Evolutionary conservation across 805 yeast genomes (phyloP), one percentile per base, ranked within the genome.

Genomic region (Ogataea polymorpha): DNA sequence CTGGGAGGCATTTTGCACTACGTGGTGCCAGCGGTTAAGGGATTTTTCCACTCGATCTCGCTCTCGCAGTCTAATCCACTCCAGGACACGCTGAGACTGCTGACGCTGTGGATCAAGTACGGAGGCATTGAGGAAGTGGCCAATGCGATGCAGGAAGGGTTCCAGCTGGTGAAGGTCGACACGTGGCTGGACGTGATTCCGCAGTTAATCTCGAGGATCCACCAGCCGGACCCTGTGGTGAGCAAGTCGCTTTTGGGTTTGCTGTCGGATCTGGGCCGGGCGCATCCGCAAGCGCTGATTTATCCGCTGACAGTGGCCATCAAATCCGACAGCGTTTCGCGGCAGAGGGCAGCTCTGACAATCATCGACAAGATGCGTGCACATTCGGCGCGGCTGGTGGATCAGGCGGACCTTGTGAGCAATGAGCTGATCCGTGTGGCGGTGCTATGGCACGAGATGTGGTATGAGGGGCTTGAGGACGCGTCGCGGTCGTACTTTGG

Each of bases 391-490:
- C 66, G 70, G 0, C 68, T 93, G 45, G 96, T 93, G 20, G 89
- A 84, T 48, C 98, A 93, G 59, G 90, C 97, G 0, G 96, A 89
- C 52, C 62, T 90, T 41, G 97, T 93, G n/a, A 86, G 96, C 65
- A 82, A 81, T 50, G 99, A 93, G 57, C 75, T 93, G 42, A 90
- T 93, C 48, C 72, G 98, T 50, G 96, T 89, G 13, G 96, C 98
- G 1, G 96, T 91, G 3, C 65, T 93, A 45, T 90, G 99, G 97
- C 96, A 89, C 56, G 99, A 93, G 56, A 83, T 85, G 59, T 93
- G 99, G 99, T 90, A 89, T 53, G 98, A 91, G 65, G 97, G 96
- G 2, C 70, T 93, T 23, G 99, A 93, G 59, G 96, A 93, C 67
- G 99, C 99, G 0, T 89, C 96, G 3, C 72, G 96, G 44, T 74